A percentile compares a stretch with the other conserved stretches of the same genome.
phyloP scores from a whole-genome alignment of 495 filamentous ascomycete species.

The Hypoxylon fragiforme region DNA sequence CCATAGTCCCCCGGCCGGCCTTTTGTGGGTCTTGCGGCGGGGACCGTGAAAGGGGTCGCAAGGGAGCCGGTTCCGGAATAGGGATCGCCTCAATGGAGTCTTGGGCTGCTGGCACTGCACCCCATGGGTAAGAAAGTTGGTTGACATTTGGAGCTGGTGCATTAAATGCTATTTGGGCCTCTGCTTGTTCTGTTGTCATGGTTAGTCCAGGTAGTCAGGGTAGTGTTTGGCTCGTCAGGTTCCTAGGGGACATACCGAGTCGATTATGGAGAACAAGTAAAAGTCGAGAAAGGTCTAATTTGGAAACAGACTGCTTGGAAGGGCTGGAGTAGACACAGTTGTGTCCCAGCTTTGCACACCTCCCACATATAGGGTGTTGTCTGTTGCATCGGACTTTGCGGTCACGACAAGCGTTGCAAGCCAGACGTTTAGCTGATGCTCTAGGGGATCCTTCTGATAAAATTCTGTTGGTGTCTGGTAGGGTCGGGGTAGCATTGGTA shows the following conservation, averaged over 20 bases:
- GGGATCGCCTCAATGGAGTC: not conserved
- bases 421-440: not conserved
- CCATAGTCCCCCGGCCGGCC: not conserved
- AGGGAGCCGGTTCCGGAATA: not conserved
- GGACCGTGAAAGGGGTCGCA: not conserved
- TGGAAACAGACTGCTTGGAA: conserved; percentile 12
- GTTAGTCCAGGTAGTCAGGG: not conserved
- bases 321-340: conserved; percentile 18
- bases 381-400: conserved; percentile 47
- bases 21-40: not conserved
- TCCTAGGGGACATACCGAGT: conserved; percentile 12
- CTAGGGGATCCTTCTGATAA: not conserved
- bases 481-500: not conserved
- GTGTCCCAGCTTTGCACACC: conserved; percentile 35
- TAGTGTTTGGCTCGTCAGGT: not conserved
- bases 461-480: not conserved
- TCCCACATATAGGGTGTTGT: conserved; percentile 37
- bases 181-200: conserved; percentile 13
- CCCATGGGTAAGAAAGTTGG: conserved; percentile 1
- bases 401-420: conserved; percentile 41
- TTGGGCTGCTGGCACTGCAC: not conserved
- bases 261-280: conserved; percentile 11
- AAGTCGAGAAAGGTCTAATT: conserved; percentile 11
- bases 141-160: not conserved
- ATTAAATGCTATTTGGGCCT: conserved; percentile 16